Evolutionary conservation across 257 asterid genomes (phyloP).

Genomic region (Verbascum thapsus): DNA sequence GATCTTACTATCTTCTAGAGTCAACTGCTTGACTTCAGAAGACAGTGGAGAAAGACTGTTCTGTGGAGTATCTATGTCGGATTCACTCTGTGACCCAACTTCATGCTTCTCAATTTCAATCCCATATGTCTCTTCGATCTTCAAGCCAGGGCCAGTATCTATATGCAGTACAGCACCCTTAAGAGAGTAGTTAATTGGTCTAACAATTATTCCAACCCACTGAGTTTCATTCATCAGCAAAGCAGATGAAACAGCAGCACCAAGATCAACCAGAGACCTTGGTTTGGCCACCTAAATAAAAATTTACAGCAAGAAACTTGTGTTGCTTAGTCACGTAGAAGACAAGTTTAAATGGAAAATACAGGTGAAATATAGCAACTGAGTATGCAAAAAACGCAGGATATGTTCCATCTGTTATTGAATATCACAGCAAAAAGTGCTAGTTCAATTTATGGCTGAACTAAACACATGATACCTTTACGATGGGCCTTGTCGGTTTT

Average conservation of each 20-base stretch:
- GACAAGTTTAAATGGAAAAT: background rate
- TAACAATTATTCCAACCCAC: constrained; percentile 89
- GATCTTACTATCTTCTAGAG: constrained; percentile 66
- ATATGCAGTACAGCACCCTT: constrained; percentile 86
- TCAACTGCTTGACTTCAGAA: constrained; percentile 55
- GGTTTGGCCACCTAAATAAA: constrained; percentile 76
- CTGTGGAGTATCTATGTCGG: constrained; percentile 32
- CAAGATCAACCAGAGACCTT: constrained; percentile 93
- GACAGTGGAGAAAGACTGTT: constrained; percentile 37
- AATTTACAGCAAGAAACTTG: constrained; percentile 24
- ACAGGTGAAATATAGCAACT: constrained; percentile 3
- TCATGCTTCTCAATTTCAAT: constrained; percentile 83
- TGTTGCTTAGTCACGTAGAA: background rate
- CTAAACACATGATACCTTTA: constrained; percentile 61
- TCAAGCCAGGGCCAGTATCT: constrained; percentile 96
- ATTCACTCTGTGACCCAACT: constrained; percentile 36
- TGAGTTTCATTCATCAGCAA: constrained; percentile 92
- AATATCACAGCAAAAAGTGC: constrained; percentile 22
- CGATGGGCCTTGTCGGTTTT: constrained; percentile 92
- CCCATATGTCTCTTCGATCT: constrained; percentile 62
- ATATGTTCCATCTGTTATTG: background rate
- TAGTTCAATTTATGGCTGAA: constrained; percentile 17
- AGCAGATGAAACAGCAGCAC: constrained; percentile 94
- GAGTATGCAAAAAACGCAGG: constrained; percentile 7
- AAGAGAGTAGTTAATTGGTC: constrained; percentile 80